These are phyloP conservation scores for Plasmodium malariae DNA, from an alignment of 169 alveolate genomes.

Conservation along the genomic window DNA sequence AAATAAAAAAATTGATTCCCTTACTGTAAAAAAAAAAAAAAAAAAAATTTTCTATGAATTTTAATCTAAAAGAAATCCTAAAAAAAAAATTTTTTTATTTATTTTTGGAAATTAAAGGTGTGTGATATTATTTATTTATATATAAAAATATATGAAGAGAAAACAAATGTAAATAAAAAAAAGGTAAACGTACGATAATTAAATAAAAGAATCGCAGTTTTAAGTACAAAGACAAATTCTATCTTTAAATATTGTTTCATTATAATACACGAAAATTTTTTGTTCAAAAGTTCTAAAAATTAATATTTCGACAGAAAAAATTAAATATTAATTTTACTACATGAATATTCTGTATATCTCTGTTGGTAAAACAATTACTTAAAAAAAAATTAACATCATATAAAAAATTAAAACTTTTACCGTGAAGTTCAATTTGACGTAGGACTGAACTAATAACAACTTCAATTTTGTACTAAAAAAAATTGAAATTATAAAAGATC, in stretches of 20 bases:
- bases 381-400: too few species aligned
- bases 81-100: neutral
- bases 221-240: neutral
- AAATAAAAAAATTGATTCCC: too few species aligned
- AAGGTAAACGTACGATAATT: neutral
- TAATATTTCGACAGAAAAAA: neutral
- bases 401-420: neutral
- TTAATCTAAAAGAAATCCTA: constrained; percentile 2
- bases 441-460: too few species aligned
- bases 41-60: neutral
- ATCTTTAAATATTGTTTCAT: neutral
- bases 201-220: neutral
- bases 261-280: neutral
- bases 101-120: neutral
- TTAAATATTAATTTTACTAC: neutral
- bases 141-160: neutral
- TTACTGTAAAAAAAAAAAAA: too few species aligned
- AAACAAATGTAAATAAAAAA: neutral
- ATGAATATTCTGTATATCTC: neutral
- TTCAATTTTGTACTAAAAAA: too few species aligned
- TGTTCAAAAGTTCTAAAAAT: neutral
- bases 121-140: neutral
- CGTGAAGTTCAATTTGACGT: neutral
- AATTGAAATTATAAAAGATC: too few species aligned
- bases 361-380: neutral